A percentile compares a stretch with the other conserved stretches of the same genome.
phyloP scores from a whole-genome alignment of 352 stramenopile species.

The Phytophthora sp. region DNA sequence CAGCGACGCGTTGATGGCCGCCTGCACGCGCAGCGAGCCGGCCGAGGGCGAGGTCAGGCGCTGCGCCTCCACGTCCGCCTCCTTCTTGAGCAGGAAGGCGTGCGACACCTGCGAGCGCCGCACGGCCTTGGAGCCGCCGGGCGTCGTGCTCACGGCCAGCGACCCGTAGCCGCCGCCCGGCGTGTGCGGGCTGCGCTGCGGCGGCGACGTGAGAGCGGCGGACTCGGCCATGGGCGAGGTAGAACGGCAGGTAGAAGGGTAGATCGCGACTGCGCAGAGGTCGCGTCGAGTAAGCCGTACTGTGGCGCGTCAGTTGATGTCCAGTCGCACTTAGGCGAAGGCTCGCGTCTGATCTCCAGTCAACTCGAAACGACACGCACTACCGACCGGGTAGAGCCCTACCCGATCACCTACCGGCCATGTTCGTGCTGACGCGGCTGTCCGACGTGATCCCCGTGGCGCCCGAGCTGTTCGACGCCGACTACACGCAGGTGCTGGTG shows the following conservation, averaged over 20 bases:
- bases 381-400: too few relatives aligned
- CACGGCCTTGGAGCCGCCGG: constrained; percentile 20
- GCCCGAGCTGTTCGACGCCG: constrained; percentile 78
- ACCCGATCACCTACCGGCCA: too few relatives aligned
- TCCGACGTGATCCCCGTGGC: constrained; percentile 87
- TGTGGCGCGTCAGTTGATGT: too few relatives aligned
- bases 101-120: constrained; percentile 78
- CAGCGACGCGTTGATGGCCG: constrained; percentile 75
- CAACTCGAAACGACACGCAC: too few relatives aligned
- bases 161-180: constrained; percentile 33
- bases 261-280: constrained; percentile 14
- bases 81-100: constrained; percentile 67
- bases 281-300: neutral
- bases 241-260: neutral
- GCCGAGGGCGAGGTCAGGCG: constrained; percentile 36
- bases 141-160: constrained; percentile 15
- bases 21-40: constrained; percentile 49
- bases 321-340: constrained; percentile 12
- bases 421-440: constrained; percentile 88
- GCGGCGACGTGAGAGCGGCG: constrained; percentile 9
- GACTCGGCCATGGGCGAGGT: constrained; percentile 15
- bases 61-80: constrained; percentile 52
- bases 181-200: constrained; percentile 11
- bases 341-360: constrained; percentile 12
- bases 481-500: constrained; percentile 86